These are phyloP conservation scores for Metarhizium robertsii DNA, from an alignment of 2,329 filamentous ascomycete genomes.

Conservation along the genomic window DNA sequence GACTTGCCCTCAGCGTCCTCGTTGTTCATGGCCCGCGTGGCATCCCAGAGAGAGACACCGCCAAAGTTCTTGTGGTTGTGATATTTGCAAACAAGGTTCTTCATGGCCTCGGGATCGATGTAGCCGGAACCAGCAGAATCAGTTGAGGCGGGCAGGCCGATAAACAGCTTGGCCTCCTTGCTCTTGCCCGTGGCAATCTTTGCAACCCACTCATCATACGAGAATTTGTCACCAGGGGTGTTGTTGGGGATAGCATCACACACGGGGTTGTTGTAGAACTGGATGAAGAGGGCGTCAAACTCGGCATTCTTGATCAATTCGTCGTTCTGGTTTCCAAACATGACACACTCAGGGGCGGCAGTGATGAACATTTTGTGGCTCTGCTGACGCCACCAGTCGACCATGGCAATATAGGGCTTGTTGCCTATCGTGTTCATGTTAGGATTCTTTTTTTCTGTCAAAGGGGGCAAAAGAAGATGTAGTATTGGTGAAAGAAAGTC, in stretches of 20 bases:
- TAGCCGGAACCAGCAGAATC: constrained; percentile 23
- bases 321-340: constrained; percentile 15
- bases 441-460: not conserved
- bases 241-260: constrained; percentile 26
- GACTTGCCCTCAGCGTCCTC: constrained; percentile 22
- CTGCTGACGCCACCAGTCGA: constrained; percentile 23
- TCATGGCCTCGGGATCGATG: constrained; percentile 21
- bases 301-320: constrained; percentile 28
- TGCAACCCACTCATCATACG: constrained; percentile 32
- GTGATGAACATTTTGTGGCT: constrained; percentile 27
- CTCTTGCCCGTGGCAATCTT: constrained; percentile 26
- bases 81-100: constrained; percentile 29
- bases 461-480: not conserved
- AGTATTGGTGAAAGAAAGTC: constrained; percentile 1
- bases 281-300: constrained; percentile 35
- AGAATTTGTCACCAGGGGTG: constrained; percentile 25
- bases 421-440: constrained; percentile 15
- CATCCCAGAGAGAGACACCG: constrained; percentile 38
- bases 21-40: constrained; percentile 24
- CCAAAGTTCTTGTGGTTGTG: constrained; percentile 29
- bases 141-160: constrained; percentile 30
- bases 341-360: constrained; percentile 36
- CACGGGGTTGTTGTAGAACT: constrained; percentile 38
- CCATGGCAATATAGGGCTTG: constrained; percentile 28
- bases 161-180: constrained; percentile 33